Evolutionary conservation across 2,329 filamentous ascomycete genomes (phyloP), one percentile per base, ranked within the genome.

Genomic region (Ophiostoma sp.): DNA sequence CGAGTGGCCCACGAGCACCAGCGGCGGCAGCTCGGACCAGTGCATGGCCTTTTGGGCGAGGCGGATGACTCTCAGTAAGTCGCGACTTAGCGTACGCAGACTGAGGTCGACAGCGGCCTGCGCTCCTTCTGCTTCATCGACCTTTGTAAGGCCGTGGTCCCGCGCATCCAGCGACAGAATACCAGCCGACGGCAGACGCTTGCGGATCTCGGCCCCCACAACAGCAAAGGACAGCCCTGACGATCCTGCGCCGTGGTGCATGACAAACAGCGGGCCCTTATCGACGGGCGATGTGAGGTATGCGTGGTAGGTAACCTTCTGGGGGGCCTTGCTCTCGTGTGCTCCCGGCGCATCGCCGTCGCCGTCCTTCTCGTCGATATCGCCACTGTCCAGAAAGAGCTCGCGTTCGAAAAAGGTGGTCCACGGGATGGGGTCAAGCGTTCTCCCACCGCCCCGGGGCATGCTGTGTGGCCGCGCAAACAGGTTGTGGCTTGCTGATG

Each of bases 231-330:
- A 96, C 69, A 98, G 85, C 6, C 91, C 96, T 0, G 93, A 97
- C 4, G 93, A 96, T 16, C 95, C 95, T 55, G 92, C 95, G 52
- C 95, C 95, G 79, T 99, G 95, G 76, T 99, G 95, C 79, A 91
- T 92, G 70, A 98, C 89, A 77, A 99, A 93, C 5, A 99, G 82
- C 0, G 94, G 93, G 0, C 90, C 91, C 70, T 85, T 84, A 49
- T 84, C 87, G 58, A 84, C 84, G 8, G 94, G 93, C 0, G 93
- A 92, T 27, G 88, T 97, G 60, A 98, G 82, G 77, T 98, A 98
- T 69, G 87, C 91, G 80, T 99, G 95, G 75, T 93, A 90, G 66
- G 82, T 85, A 58, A 92, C 38, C 40, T 27, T 62, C 14, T 62
- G 5, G 12, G 18, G 9, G 8, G 58, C 6, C 14, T 42, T 49